Base-by-base conservation (phyloP, 1,284 basidiomycete genomes). In the Kalmanozyma brasiliensis region DNA sequence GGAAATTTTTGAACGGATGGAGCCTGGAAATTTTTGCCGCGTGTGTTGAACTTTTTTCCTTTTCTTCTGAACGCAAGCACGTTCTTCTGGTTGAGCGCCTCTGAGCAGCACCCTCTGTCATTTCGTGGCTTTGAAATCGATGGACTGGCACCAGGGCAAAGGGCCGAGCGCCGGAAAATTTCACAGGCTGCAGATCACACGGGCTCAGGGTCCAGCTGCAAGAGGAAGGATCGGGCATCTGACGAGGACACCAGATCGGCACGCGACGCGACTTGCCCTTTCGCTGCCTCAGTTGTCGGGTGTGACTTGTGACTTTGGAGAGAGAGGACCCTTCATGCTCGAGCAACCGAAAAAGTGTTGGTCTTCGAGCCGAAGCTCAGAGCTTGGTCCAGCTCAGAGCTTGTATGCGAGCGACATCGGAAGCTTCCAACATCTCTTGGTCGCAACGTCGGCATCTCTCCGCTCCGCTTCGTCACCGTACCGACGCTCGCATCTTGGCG, bases 261-360 rank as follows among this genome's bases (percentile, higher is more conserved):
- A 53, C 58, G 46, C 58, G 58, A 53, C 58, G 51, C 58, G 58
- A 51, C 56, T 45, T 17, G 4, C 17, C 6, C 7, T 11, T 46
- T 26, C 24, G n/a, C n/a, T n/a, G n/a, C n/a, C n/a, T n/a, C n/a
- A n/a, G n/a, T n/a, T n/a, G n/a, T n/a, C n/a, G 13, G 9, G 26
- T 19, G 23, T 29, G 4, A 17, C 8, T 20, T 29, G 22, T 17
- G 30, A 30, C 43, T 13, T 30, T 33, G 43, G 24, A 7, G 22
- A 19, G 38, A 6, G 22, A n/a, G n/a, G n/a, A n/a, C 2, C 2
- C 23, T 26, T 26, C 26, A 11, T 16, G 19, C 13, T 26, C 8
- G 26, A 34, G 16, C 51, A 23, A 33, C 19, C 41, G 32, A 44
- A 43, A 43, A 60, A 49, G 58, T 61, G 58, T 61, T 61, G 58